Evolutionary conservation across 371 early-diverging fungal species (phyloP).

Genomic region (Haplosporangium sp.): DNA sequence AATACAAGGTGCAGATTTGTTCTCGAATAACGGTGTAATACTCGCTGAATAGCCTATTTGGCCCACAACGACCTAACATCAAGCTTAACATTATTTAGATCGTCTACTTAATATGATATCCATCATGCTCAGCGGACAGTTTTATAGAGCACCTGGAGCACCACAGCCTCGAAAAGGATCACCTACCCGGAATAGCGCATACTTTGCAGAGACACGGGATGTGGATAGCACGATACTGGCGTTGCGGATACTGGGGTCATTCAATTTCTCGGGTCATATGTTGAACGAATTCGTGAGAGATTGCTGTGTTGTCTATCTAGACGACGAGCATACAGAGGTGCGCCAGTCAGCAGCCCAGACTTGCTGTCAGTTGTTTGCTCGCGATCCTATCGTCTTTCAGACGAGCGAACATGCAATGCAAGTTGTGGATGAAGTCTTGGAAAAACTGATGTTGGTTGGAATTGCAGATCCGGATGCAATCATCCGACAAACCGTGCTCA

Average conservation of each 20-base stretch:
- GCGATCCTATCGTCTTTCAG: slow-evolving; percentile 80
- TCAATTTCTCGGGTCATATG: slow-evolving; percentile 87
- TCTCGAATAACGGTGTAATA: no score
- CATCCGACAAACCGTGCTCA: slow-evolving; percentile 84
- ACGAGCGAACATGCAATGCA: slow-evolving; percentile 87
- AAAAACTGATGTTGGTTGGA: slow-evolving; percentile 87
- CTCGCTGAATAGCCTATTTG: background rate
- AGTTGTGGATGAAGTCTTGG: slow-evolving; percentile 90
- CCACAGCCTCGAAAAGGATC: slow-evolving; percentile 55
- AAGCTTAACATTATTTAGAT: slow-evolving; percentile 53
- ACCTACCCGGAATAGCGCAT: slow-evolving; percentile 54
- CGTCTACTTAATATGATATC: slow-evolving; percentile 91
- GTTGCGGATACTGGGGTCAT: slow-evolving; percentile 85
- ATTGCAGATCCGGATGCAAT: slow-evolving; percentile 89
- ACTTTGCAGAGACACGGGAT: slow-evolving; percentile 66
- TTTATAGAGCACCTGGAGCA: slow-evolving; percentile 87
- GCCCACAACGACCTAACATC: no score
- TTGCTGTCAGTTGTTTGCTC: slow-evolving; percentile 83
- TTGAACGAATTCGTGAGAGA: slow-evolving; percentile 93
- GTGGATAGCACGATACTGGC: slow-evolving; percentile 88
- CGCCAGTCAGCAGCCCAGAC: slow-evolving; percentile 91
- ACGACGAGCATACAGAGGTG: slow-evolving; percentile 84
- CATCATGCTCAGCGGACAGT: slow-evolving; percentile 81
- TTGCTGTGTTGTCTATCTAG: slow-evolving; percentile 85
- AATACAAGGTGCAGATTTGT: slow-evolving; percentile 70